Evolutionary conservation across 1,139 yeast genomes (phyloP).

Genomic region (Yamadazyma dendronema): DNA sequence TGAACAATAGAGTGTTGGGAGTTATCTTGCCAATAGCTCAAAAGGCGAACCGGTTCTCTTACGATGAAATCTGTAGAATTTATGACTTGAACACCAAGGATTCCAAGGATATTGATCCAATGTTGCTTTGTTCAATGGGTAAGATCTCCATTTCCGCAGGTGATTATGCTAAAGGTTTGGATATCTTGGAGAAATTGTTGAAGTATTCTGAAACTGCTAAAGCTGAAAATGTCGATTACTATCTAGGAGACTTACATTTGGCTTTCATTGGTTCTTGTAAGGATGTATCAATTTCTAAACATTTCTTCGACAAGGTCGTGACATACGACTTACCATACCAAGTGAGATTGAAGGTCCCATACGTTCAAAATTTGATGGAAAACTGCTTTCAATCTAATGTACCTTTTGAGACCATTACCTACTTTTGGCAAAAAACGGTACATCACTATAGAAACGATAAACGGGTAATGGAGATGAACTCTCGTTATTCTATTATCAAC

Average conservation of each 20-base stretch:
- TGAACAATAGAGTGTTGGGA: slow-evolving; percentile 63
- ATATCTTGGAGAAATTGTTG: slow-evolving; percentile 39
- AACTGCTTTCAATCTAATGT: slow-evolving; percentile 60
- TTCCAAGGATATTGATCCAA: slow-evolving; percentile 20
- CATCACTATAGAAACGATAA: slow-evolving; percentile 49
- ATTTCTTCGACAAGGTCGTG: slow-evolving; percentile 72
- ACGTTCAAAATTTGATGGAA: slow-evolving; percentile 63
- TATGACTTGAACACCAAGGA: slow-evolving; percentile 34
- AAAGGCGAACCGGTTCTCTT: slow-evolving; percentile 57
- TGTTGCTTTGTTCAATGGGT: slow-evolving; percentile 38
- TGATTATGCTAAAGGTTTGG: slow-evolving; percentile 41
- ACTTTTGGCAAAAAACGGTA: slow-evolving; percentile 66
- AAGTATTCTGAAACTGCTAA: slow-evolving; percentile 24
- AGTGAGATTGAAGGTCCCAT: slow-evolving; percentile 72
- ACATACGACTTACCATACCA: slow-evolving; percentile 67
- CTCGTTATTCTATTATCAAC: slow-evolving; percentile 68
- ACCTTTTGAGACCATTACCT: slow-evolving; percentile 57
- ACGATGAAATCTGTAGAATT: slow-evolving; percentile 50
- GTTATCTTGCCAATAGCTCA: slow-evolving; percentile 69
- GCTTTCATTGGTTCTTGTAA: slow-evolving; percentile 80
- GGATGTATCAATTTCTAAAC: slow-evolving; percentile 68
- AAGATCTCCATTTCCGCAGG: slow-evolving; percentile 40
- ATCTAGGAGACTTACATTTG: slow-evolving; percentile 61
- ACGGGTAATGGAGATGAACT: slow-evolving; percentile 30
- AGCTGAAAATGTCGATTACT: slow-evolving; percentile 10